Base-by-base conservation (phyloP, 257 asterid genomes). In the Solanum raphanifolium region DNA sequence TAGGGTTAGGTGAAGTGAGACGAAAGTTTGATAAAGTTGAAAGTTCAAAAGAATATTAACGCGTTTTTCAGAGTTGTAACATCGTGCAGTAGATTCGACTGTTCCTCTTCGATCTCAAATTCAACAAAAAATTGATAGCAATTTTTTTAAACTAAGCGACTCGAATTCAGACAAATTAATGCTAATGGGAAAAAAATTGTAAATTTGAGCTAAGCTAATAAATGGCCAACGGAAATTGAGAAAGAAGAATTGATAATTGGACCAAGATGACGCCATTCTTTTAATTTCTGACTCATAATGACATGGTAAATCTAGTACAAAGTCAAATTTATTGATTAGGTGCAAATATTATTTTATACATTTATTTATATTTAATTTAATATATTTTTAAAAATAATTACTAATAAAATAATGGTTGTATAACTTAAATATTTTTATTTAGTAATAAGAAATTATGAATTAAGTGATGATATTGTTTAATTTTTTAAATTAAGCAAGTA, bases 101-200 rank as follows among this genome's bases (percentile, higher is more conserved):
- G 11, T 0, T 55, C 2, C n/a, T 55, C n/a, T 6, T 55, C 2
- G 2, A 55, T 0, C 23, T 55, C 0, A 6, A 18, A 18, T 6
- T 55, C 10, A 55, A 52, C 4, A 0, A 20, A 55, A 55, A 55
- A 7, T 55, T 55, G 0, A 55, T 55, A 3, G 25, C 4, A 46
- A 52, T 12, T 3, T 39, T 39, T 39, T 39, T 39, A 4, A 5
- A 5, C 7, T 52, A 52, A 0, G 0, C 23, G 1, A 55, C 23
- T 55, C 11, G 0, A 58, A 58, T 58, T 58, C 1, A 7, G 0
- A 58, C 7, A 20, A 58, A 3, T 58, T 7, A 58, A 20, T 20
- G 5, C 0, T 7, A 55, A 60, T 21, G 0, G 1, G 0, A 20
- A 8, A 21, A 7, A 58, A 58, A 0, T 21, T 58, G 6, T 31